phyloP scores from a whole-genome alignment of 2,329 filamentous ascomycete genomes.

The Corynespora cassiicola region DNA sequence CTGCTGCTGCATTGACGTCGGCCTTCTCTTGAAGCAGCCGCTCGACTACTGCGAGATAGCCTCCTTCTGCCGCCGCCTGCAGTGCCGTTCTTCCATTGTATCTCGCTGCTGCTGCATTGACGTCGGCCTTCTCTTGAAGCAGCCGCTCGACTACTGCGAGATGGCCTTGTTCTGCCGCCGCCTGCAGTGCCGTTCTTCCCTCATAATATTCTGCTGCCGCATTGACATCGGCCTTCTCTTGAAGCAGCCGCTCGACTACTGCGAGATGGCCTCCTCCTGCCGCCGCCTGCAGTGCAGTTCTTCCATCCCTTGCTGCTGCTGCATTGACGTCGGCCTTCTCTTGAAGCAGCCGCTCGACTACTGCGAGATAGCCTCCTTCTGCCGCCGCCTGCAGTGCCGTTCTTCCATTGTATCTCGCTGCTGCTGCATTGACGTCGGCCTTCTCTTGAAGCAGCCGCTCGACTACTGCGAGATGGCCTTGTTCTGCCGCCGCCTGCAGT shows the following conservation, averaged over 20 bases:
- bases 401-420: slow-evolving; percentile 8
- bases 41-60: no score
- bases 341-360: slow-evolving; percentile 11
- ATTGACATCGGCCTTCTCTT: slow-evolving; percentile 4
- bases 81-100: no score
- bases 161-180: no score
- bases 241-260: slow-evolving; percentile 4
- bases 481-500: slow-evolving; percentile 13
- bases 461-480: slow-evolving; percentile 17
- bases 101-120: no score
- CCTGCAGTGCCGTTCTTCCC: no score
- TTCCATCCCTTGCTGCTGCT: no score
- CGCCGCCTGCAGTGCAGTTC: slow-evolving; percentile 3
- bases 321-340: slow-evolving; percentile 9
- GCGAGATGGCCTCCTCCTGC: slow-evolving; percentile 7
- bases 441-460: slow-evolving; percentile 18
- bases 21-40: no score
- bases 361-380: slow-evolving; percentile 12
- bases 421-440: slow-evolving; percentile 14
- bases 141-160: no score
- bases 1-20: no score
- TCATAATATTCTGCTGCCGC: background rate
- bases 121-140: no score
- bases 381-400: slow-evolving; percentile 16
- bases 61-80: no score